Base-by-base conservation (phyloP, 2,329 filamentous ascomycete species). In the Ascochyta rabiei region DNA sequence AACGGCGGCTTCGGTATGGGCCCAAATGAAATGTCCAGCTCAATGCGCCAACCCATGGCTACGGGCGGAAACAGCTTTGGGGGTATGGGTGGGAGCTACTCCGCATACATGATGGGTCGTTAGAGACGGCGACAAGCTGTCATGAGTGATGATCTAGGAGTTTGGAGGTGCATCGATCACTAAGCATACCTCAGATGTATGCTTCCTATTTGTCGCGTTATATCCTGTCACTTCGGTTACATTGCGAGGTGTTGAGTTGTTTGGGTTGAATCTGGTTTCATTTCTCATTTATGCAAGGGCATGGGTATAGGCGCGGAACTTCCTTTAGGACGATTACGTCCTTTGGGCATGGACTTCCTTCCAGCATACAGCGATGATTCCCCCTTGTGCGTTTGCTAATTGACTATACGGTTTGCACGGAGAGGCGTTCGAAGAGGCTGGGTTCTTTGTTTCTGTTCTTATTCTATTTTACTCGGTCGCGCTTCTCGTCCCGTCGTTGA, bases 321-420 rank as follows among this genome's bases (percentile, higher is more conserved):
- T 67, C 66, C 63, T 69, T 62, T 60, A 67, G 56, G 67, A 61
- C 62, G 62, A 58, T 66, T 62, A 63, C 58, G 71, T 69, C 67
- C 61, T 59, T 68, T 66, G 66, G 72, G 64, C 63, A 64, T 69
- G 68, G 70, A 67, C 70, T 67, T 68, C 64, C 74, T 76, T 75
- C 66, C 64, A 74, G 72, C 72, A 75, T 76, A 74, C 70, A 75
- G 73, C 74, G 71, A 75, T 75, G 74, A 76, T 76, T 75, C 72
- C 74, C 73, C 74, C 71, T 75, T 73, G 69, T 67, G 72, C 73
- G 72, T 71, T 74, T 68, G 49, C 72, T 62, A 53, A 66, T 71
- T 67, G 60, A 52, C 65, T 67, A 66, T 43, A 63, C 59, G 63
- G 60, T 62, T 63, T 64, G 60, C 61, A 59, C 49, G 62, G 61